Base-by-base conservation (phyloP, 192 early-diverging fungal species). In the Coemansia sp. region DNA sequence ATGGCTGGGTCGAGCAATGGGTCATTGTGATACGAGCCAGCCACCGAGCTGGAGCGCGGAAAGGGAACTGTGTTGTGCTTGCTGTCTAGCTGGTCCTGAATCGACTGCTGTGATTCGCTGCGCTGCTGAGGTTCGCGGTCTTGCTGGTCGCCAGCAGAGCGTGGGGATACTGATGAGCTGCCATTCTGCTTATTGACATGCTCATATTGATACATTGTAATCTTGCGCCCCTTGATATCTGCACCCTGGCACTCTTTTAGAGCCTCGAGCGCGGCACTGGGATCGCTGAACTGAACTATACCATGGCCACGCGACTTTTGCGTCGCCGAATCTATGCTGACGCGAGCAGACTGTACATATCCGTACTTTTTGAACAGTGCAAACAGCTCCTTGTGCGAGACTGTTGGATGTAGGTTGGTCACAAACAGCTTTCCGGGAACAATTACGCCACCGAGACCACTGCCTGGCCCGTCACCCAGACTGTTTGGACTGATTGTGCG, bases 351-450 rank as follows among this genome's bases (percentile, higher is more conserved):
- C 66, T 76, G 77, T 38, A 84, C 79, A 45, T 80, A 84, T 0
- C 82, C 82, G 67, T 77, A 84, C 50, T 76, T 75, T 70, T 84
- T 84, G 54, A 84, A 84, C 54, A 74, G 64, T 35, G 73, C 70
- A 74, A 84, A 84, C 63, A 84, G 68, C 59, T 84, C 82, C 54
- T 72, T 71, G 77, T 84, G 82, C 39, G 76, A 79, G 19, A 84
- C 82, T 2, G 73, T 79, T 12, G 67, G 64, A 47, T 84, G 82
- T 45, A 84, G 74, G 21, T 76, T 76, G 24, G 74, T 84, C 38
- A 84, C 72, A 72, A 84, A 84, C 21, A 84, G 67, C 71, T 84
- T 84, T 11, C 76, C 73, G 1, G 79, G 79, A 39, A 69, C 70
- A 53, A 74, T 80, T 11, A 75, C 69, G 49, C 73, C 76, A 38